phyloP scores from a whole-genome alignment of 441 rosid species.

The Aleurites moluccanus region DNA sequence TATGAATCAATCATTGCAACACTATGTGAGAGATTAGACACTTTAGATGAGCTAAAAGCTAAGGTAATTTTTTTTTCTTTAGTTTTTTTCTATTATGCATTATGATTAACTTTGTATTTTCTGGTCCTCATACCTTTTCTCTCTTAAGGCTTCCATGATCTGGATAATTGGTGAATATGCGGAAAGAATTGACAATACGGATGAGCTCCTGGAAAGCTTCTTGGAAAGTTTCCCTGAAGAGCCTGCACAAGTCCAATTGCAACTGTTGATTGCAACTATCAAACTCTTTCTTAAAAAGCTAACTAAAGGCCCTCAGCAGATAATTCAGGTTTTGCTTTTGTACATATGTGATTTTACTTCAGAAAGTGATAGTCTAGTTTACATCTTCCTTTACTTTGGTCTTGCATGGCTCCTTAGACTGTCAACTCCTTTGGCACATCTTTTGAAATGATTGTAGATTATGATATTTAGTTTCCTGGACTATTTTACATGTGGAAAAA shows the following conservation, averaged over 20 bases:
- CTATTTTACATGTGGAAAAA: too few relatives aligned
- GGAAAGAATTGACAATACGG: constrained; percentile 98
- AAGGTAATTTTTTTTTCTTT: constrained; percentile 48
- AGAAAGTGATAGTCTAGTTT: too few relatives aligned
- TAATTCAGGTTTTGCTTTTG: constrained; percentile 78
- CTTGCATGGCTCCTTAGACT: neutral
- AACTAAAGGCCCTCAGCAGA: constrained; percentile 98
- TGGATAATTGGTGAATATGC: constrained; percentile 99
- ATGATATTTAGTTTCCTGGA: too few relatives aligned
- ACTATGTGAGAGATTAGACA: constrained; percentile 96
- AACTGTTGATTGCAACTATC: constrained; percentile 93
- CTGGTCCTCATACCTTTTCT: constrained; percentile 11
- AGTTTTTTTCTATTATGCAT: constrained; percentile 3
- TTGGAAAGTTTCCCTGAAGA: constrained; percentile 98
- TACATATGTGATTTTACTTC: constrained; percentile 14
- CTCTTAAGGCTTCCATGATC: constrained; percentile 89
- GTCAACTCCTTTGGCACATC: neutral
- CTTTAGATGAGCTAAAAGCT: constrained; percentile 98
- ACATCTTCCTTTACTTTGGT: neutral
- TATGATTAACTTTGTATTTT: constrained; percentile 17
- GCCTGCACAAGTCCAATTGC: constrained; percentile 98
- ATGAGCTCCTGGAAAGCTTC: constrained; percentile 98
- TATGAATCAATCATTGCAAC: constrained; percentile 98
- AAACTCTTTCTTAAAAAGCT: constrained; percentile 96
- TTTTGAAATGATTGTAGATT: neutral